A percentile compares a stretch with the other conserved stretches of the same genome.
These are phyloP conservation scores for Erodium chrysanthum DNA, from an alignment of 441 rosid species.

Conservation along the genomic window DNA sequence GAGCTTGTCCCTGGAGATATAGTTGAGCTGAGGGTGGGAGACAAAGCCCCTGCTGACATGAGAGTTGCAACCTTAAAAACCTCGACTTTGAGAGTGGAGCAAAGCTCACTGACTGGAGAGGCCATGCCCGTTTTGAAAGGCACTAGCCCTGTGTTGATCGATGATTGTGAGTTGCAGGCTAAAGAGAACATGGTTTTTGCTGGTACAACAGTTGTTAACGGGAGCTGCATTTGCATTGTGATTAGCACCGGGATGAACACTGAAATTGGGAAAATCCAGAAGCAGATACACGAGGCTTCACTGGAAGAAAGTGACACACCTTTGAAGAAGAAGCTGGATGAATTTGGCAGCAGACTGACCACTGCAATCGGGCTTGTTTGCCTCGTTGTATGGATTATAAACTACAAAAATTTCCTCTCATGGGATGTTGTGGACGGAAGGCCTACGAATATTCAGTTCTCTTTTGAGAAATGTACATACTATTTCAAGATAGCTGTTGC, in stretches of 20 bases:
- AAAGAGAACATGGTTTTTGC: conserved; percentile 37
- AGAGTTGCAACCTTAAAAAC: conserved; percentile 31
- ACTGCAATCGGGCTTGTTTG: conserved; percentile 6
- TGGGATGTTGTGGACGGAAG: conserved; percentile 37
- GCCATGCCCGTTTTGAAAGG: conserved; percentile 39
- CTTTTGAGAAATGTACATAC: conserved; percentile 41
- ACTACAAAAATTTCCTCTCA: conserved; percentile 21
- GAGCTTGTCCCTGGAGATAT: conserved; percentile 38
- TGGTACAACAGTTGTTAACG: conserved; percentile 42
- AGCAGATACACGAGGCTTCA: conserved; percentile 31
- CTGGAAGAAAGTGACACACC: conserved; percentile 42
- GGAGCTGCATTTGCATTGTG: conserved; percentile 34
- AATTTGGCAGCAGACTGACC: conserved; percentile 4
- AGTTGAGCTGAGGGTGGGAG: conserved; percentile 38
- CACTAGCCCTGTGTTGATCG: conserved; percentile 19
- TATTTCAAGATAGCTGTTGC: conserved; percentile 42
- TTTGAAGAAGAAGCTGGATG: conserved; percentile 31
- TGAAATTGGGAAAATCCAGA: conserved; percentile 37
- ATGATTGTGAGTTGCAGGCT: conserved; percentile 33
- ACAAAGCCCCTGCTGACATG: conserved; percentile 39
- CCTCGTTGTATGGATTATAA: conserved; percentile 7
- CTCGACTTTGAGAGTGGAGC: conserved; percentile 37
- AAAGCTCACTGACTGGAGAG: conserved; percentile 41
- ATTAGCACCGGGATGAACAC: conserved; percentile 37
- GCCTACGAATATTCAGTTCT: conserved; percentile 36